Conservation (phyloP, 1,139 yeast genomes). For the Geotrichum klebahnii region DNA sequence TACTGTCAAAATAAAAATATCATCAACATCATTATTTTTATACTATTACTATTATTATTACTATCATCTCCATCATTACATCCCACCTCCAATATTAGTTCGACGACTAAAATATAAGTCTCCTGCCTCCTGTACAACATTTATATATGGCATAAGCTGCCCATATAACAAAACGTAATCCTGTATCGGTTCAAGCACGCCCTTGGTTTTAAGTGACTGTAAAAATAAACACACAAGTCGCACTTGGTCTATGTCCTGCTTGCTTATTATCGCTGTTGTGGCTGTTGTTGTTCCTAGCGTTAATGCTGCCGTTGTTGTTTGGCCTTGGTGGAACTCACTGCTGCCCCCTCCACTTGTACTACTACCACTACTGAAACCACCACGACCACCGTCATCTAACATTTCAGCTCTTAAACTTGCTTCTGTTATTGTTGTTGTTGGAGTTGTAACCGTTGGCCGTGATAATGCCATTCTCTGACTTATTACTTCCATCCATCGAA, state of each 20-base stretch:
- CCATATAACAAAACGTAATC: conserved; percentile 30
- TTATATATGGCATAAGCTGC: conserved; percentile 31
- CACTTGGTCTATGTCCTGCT: conserved; percentile 19
- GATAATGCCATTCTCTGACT: not conserved
- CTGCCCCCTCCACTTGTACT: too few relatives aligned
- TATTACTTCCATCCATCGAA: conserved; percentile 17
- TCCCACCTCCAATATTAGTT: too few relatives aligned
- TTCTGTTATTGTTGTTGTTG: conserved; percentile 2
- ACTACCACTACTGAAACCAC: too few relatives aligned
- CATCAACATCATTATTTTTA: too few relatives aligned
- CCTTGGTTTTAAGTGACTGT: conserved; percentile 25
- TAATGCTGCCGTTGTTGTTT: too few relatives aligned
- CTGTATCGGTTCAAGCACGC: conserved; percentile 25
- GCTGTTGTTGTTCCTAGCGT: too few relatives aligned
- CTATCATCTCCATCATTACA: too few relatives aligned
- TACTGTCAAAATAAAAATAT: too few relatives aligned
- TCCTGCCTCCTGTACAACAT: conserved; percentile 29
- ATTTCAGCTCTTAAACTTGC: not conserved
- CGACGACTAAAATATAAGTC: conserved; percentile 25
- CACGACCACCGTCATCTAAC: too few relatives aligned
- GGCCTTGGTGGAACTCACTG: too few relatives aligned
- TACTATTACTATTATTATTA: too few relatives aligned
- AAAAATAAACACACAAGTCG: conserved; percentile 29
- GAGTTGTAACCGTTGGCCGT: not conserved
- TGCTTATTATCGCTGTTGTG: too few relatives aligned